Base-by-base conservation (phyloP, 2,329 filamentous ascomycete genomes). In the Seiridium cupressi region DNA sequence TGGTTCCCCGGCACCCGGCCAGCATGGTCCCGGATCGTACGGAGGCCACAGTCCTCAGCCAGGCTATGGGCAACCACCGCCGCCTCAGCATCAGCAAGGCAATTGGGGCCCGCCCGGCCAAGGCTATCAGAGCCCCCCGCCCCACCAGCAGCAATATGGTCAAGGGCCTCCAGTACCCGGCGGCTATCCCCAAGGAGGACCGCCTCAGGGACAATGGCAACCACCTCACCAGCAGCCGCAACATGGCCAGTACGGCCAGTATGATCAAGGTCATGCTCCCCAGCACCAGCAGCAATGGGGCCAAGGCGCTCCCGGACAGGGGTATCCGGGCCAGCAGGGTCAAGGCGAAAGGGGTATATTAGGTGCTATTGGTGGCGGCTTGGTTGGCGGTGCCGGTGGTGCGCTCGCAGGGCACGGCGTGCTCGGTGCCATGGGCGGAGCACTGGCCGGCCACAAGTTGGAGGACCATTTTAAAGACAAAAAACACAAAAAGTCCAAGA, bases 401-500 rank as follows among this genome's bases (percentile, higher is more conserved):
- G 34, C 10, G 10, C 7, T 36, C 5, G 51, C 42, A 18, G 58
- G 58, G 36, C 58, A 60, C 35, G 58, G 58, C 10, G n/a, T 60
- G 6, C 31, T 49, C 9, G 58, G 58, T 18, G 58, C 58, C 34
- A n/a, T 56, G 5, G 58, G 51, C 6, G 58, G 58, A 18, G 58
- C 58, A 10, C 38, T 60, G 32, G 58, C 58, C n/a, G 58, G 58
- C 3, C 51, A 56, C 53, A 55, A 55, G 51, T 26, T 56, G 26
- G 58, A 60, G 36, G 58, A 60, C 18, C 40, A 56, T 32, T 56
- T 60, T 35, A 60, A 60, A 51, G 38, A 55, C 13, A 36, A 56
- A 9, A 60, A 26, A 62, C 73, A 53, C 11, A 62, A 63, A 49
- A 53, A 62, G 56, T 70, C 77, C 64, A 73, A 73, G 63, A 63